A percentile compares a stretch with the other conserved stretches of the same genome.
These are phyloP conservation scores for Neospermospora avenae DNA, from an alignment of 2,329 filamentous ascomycete genomes.

Conservation along the genomic window DNA sequence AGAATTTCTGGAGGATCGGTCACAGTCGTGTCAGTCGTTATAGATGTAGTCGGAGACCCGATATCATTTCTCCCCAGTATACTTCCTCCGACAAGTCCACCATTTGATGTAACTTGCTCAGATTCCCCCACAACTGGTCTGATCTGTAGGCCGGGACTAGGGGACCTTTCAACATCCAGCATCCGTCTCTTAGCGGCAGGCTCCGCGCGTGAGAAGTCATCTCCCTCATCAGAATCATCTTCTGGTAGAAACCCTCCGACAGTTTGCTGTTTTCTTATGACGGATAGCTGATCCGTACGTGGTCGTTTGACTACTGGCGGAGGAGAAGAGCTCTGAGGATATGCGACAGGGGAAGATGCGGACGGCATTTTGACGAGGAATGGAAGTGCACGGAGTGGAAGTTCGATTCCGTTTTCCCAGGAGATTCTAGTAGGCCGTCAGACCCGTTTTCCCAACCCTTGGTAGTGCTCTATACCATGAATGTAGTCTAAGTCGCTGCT, in stretches of 20 bases:
- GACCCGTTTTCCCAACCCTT: neutral
- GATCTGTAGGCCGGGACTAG: slow-evolving; percentile 2
- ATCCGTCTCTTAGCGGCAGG: slow-evolving; percentile 45
- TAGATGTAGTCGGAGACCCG: neutral
- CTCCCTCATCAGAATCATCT: slow-evolving; percentile 41
- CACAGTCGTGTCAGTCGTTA: neutral
- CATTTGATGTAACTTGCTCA: neutral
- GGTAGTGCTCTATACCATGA: slow-evolving; percentile 23
- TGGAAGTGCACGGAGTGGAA: slow-evolving; percentile 10
- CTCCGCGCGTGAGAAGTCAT: slow-evolving; percentile 31
- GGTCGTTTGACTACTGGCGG: slow-evolving; percentile 37
- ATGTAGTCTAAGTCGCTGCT: slow-evolving; percentile 45
- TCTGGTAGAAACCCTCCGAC: slow-evolving; percentile 45
- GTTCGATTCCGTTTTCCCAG: slow-evolving; percentile 20
- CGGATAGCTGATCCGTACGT: slow-evolving; percentile 35
- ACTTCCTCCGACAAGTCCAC: slow-evolving; percentile 15
- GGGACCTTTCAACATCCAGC: slow-evolving; percentile 35
- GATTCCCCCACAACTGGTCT: neutral
- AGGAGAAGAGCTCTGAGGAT: slow-evolving; percentile 32
- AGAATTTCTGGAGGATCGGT: neutral
- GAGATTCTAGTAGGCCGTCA: slow-evolving; percentile 24
- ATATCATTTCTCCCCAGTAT: slow-evolving; percentile 10
- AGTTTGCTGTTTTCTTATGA: slow-evolving; percentile 35
- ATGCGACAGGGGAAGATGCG: slow-evolving; percentile 55
- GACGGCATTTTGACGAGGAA: slow-evolving; percentile 48